Evolutionary conservation across 2,329 filamentous ascomycete genomes (phyloP).

Genomic region (Alternaria viburni): DNA sequence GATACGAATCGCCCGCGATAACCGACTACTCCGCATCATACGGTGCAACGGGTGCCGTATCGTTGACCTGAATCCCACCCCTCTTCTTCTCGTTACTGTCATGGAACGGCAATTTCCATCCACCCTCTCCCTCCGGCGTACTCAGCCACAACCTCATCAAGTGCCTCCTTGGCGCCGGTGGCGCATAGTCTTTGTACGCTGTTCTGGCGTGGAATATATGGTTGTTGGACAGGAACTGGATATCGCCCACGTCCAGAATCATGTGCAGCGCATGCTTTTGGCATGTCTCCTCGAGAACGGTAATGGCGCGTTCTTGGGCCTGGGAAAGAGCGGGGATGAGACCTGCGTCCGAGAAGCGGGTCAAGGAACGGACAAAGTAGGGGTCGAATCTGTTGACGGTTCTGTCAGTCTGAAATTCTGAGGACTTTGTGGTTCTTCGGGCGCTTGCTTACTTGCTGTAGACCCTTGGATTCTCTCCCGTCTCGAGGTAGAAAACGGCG

Average conservation of each 20-base stretch:
- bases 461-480: conserved; percentile 67
- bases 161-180: conserved; percentile 74
- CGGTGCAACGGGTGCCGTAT: conserved; percentile 75
- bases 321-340: conserved; percentile 74
- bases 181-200: conserved; percentile 74
- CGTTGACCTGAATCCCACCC: conserved; percentile 85
- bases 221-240: conserved; percentile 83
- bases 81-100: conserved; percentile 85
- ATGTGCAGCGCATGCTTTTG: conserved; percentile 78
- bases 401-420: conserved; percentile 10
- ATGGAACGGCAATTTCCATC: conserved; percentile 83
- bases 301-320: conserved; percentile 71
- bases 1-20: not conserved
- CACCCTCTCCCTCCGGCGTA: conserved; percentile 80
- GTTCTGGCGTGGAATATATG: conserved; percentile 84
- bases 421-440: not conserved
- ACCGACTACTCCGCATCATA: conserved; percentile 73
- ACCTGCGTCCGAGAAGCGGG: conserved; percentile 74
- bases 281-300: conserved; percentile 78
- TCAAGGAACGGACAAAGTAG: conserved; percentile 80
- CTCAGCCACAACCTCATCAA: conserved; percentile 85
- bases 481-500: conserved; percentile 78
- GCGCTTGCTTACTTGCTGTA: conserved; percentile 68
- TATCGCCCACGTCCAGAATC: conserved; percentile 84
- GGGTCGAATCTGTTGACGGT: conserved; percentile 70